Evolutionary conservation across 768 basidiomycete species (phyloP).

Genomic region (Tylopilus subfusipes): DNA sequence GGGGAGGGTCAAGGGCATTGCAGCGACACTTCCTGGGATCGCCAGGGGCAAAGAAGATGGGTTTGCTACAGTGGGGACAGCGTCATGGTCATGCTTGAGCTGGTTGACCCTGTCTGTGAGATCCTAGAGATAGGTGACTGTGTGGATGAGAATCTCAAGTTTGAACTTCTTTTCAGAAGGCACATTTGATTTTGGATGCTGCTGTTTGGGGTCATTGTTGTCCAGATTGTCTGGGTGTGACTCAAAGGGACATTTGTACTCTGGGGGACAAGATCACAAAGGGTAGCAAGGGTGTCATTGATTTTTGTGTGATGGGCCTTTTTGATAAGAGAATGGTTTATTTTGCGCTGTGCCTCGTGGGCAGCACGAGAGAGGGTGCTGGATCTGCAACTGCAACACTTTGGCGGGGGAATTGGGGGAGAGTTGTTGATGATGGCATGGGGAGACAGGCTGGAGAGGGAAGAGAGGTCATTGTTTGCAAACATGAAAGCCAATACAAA

Average conservation of each 20-base stretch:
- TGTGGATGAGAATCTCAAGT: slow-evolving; percentile 82
- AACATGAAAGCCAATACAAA: no score
- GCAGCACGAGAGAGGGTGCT: slow-evolving; percentile 70
- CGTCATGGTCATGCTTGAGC: slow-evolving; percentile 38
- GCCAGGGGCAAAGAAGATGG: slow-evolving; percentile 8
- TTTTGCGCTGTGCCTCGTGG: slow-evolving; percentile 82
- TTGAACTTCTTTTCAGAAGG: slow-evolving; percentile 86
- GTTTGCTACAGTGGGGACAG: slow-evolving; percentile 21
- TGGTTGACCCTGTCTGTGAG: slow-evolving; percentile 52
- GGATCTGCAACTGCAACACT: slow-evolving; percentile 70
- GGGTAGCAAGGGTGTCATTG: slow-evolving; percentile 79
- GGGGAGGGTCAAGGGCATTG: no score
- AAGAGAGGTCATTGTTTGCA: slow-evolving; percentile 11
- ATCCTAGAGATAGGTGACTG: slow-evolving; percentile 74
- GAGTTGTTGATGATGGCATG: slow-evolving; percentile 22
- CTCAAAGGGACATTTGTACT: slow-evolving; percentile 37
- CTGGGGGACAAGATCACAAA: slow-evolving; percentile 70
- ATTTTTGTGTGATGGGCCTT: slow-evolving; percentile 93
- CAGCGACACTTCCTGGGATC: neutral
- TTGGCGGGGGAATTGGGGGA: slow-evolving; percentile 34
- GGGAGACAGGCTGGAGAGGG: slow-evolving; percentile 16
- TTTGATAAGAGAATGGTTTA: slow-evolving; percentile 95
- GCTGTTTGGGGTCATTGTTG: slow-evolving; percentile 28
- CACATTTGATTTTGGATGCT: slow-evolving; percentile 28
- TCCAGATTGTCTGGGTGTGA: slow-evolving; percentile 30